Base-by-base conservation (phyloP, 2,329 filamentous ascomycete species). In the Bipolaris bicolor region DNA sequence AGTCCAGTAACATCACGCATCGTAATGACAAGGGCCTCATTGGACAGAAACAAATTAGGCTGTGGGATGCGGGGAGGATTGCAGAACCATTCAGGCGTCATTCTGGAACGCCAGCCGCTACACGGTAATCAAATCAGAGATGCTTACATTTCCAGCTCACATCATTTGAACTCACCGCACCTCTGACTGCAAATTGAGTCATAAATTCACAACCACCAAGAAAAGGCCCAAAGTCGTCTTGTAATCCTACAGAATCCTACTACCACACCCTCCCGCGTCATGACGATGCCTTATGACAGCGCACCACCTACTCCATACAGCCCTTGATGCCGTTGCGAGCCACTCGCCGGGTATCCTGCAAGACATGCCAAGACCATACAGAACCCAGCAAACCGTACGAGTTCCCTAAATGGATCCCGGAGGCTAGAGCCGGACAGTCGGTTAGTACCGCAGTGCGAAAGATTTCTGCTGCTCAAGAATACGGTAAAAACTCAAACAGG, bases 391-490 rank as follows among this genome's bases (percentile, higher is more conserved):
- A 26, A 26, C 20, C 37, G 24, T 26, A 10, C 34, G 18, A 33
- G 15, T 24, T 31, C 39, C 29, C 26, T 40, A 34, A 34, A 51
- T 52, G 26, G 83, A 82, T 36, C 80, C 79, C 61, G 81, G 79
- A 53, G 79, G 80, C 52, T 80, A 78, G 44, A 77, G 81, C 57
- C 75, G 81, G 67, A 81, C 81, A 13, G 76, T 80, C 16, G 82
- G 82, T 20, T 41, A 15, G 16, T 83, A 79, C 26, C 26, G 26
- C 83, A 83, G 70, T 78, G 78, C 16, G 78, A 78, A 57, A 83
- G 82, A 73, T 80, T 4, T 3, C 61, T 83, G 62, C 77, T 84
- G 54, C 76, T 84, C 40, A 81, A 83, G 64, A 80, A 80, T 20
- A 15, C 60, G 11, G 20, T 40, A 78, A 79, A 22, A 72, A 76